Conservation (phyloP, 805 yeast species). For the Candida jianshihensis region DNA sequence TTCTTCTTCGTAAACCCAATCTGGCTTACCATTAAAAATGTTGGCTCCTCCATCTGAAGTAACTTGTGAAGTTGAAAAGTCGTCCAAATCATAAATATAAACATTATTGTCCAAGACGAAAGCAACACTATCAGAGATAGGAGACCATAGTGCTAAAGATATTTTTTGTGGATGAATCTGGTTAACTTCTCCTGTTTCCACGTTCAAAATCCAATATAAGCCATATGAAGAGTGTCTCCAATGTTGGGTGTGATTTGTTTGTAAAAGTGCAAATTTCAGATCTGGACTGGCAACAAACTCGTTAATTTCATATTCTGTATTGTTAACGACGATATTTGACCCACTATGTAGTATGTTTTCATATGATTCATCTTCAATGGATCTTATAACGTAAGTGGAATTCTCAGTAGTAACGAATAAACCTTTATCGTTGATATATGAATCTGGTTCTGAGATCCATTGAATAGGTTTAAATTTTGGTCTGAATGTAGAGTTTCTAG, state of each 20-base stretch:
- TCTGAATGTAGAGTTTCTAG: slow-evolving; percentile 49
- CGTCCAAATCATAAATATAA: slow-evolving; percentile 39
- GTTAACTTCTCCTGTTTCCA: slow-evolving; percentile 19
- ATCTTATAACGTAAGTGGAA: slow-evolving; percentile 49
- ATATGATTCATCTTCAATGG: slow-evolving; percentile 35
- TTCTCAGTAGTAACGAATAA: slow-evolving; percentile 48
- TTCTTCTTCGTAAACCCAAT: slow-evolving; percentile 94
- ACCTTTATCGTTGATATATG: slow-evolving; percentile 52
- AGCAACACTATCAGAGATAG: slow-evolving; percentile 58
- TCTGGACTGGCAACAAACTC: slow-evolving; percentile 61
- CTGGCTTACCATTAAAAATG: slow-evolving; percentile 83
- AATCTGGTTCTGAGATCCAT: slow-evolving; percentile 56
- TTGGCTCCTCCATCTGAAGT: slow-evolving; percentile 66
- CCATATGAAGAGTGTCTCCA: slow-evolving; percentile 48
- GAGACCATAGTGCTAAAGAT: slow-evolving; percentile 63
- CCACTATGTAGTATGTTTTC: slow-evolving; percentile 44
- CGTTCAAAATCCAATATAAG: slow-evolving; percentile 35
- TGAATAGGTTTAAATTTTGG: slow-evolving; percentile 52
- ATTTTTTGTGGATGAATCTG: slow-evolving; percentile 25
- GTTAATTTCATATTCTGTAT: slow-evolving; percentile 39
- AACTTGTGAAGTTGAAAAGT: slow-evolving; percentile 29
- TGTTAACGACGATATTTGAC: slow-evolving; percentile 34
- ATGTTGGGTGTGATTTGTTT: slow-evolving; percentile 54
- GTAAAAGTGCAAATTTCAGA: slow-evolving; percentile 48
- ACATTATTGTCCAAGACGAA: slow-evolving; percentile 66